Base-by-base conservation (phyloP, 148 eudicot genomes). In the Camellia granthamiana region DNA sequence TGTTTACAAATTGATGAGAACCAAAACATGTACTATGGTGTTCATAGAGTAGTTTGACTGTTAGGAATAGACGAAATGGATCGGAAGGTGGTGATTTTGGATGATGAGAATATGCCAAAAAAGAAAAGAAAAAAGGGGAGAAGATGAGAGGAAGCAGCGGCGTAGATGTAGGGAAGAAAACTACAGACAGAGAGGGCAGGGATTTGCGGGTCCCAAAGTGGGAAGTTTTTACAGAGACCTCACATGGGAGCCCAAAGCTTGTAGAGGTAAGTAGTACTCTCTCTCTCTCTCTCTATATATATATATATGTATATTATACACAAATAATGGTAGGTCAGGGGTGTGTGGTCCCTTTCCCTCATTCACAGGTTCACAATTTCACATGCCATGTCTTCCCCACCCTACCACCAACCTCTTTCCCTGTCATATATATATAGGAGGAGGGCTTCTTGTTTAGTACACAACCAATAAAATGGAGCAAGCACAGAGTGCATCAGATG, bases 81-180 rank as follows among this genome's bases (percentile, higher is more conserved):
- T 68, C 47, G 16, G 46, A 68, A 13, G 19, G 19, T 41, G 49
- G 49, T 14, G 49, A 69, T 69, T 69, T 69, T 58, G 61, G 61
- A 58, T 9, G 61, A 14, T 58, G 18, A 54, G 42, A 78, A 78
- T 66, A 13, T 58, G 46, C 18, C 30, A 9, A 54, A 16, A 13
- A 13, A 51, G 11, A 46, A n/a, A 19, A 43, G 30, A 78, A 77
- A 15, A 15, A 51, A 16, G 47, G 16, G 38, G 16, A 67, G 4
- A 23, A 21, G 51, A 23, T 18, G 46, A 58, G 66, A 69, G 74
- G 74, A 78, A 68, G 63, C 38, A 41, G 41, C 80, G 75, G 74
- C 80, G 80, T 42, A 68, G 80, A 78, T 78, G 74, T 10, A 78
- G 80, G 80, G 30, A 38, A 41, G 63, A 67, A 67, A 41, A 3